Base-by-base conservation (phyloP, 352 stramenopile species). In the Pythium rhizo-oryzae region DNA sequence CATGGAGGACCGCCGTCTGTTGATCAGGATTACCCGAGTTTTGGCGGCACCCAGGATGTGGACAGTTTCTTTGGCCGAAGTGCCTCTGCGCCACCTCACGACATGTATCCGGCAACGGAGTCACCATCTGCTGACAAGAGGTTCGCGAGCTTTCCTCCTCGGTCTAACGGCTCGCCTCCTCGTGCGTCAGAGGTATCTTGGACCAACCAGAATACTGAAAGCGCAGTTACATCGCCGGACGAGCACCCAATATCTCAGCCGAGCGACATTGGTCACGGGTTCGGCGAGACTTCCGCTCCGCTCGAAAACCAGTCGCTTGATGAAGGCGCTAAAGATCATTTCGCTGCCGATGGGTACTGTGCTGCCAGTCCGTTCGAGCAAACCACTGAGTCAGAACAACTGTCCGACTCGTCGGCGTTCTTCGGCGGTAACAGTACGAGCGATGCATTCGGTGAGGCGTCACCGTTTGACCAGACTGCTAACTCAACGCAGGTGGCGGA, bases 51-150 rank as follows among this genome's bases (percentile, higher is more conserved):
- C 30, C 23, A 47, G 24, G 41, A 61, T 13, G 28, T 41, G 13
- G 62, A 68, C 30, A 62, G 41, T 24, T 64, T 70, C 47, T 70
- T 59, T 30, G 55, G 46, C 33, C 44, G 57, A 30, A 64, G 47
- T 21, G 16, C 55, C 12, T 59, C 53, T 2, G 44, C 43, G 2
- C 50, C 62, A 23, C 52, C 62, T 18, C 23, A 15, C 7, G 21
- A 52, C 19, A 18, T 52, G n/a, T 52, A 30, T 60, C 9, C 21
- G 35, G 25, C 7, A 25, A 50, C 21, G 24, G 12, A 35, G 12
- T 21, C 46, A 52, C 8, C 46, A 8, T 19, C 41, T 21, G 41
- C 9, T n/a, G 18, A 47, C 15, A 16, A 47, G 15, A 47, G 41
- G 18, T 47, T 47, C 41, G 41, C 15, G 9, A 47, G 41, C 8